Evolutionary conservation across 1,284 basidiomycete genomes (phyloP), one percentile per base, ranked within the genome.

Genomic region (Wallemia mellicola): DNA sequence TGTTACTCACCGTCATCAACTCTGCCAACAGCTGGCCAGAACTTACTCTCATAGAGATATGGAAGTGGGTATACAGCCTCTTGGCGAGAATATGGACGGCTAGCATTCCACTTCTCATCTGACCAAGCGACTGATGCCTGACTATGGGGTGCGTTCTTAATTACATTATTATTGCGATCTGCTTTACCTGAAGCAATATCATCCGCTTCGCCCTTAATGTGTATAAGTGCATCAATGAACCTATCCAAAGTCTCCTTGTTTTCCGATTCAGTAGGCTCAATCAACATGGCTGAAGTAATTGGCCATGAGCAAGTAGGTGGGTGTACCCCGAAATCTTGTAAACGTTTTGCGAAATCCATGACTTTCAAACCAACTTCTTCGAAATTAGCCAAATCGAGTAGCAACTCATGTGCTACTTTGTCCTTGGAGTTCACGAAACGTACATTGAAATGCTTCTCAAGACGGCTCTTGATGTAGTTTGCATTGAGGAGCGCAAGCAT

Each of bases 171-270:
- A 63, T 83, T 83, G 67, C 76, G 80, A 1, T 86, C 82, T 68
- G 89, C 85, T 67, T 81, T 82, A 59, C 89, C 91, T 17, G 76
- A 74, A 57, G 83, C 78, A 65, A 98, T 78, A 62, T 92, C 86
- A 63, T 92, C 82, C 0, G 81, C 86, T 71, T 98, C 92, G 64
- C 80, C 74, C 59, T 89, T 82, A 65, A 98, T 98, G 63, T 83
- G 78, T 64, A 98, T 91, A 82, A 96, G 89, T 3, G 92, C 91
- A 64, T 95, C 86, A 70, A 88, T 87, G 74, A 95, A 92, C 66
- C 84, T 82, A 67, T 95, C 86, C 60, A 95, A 77, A 70, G 94
- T 89, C 64, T 86, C 81, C 59, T 92, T 74, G 1, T 82, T 80
- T 71, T 95, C 89, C 0, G 85, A 88, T 71, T 95, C 89, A 14